A percentile compares a stretch with the other conserved stretches of the same genome.
Conservation (phyloP, 139 green algal species). For the Bryopsis sp. region DNA sequence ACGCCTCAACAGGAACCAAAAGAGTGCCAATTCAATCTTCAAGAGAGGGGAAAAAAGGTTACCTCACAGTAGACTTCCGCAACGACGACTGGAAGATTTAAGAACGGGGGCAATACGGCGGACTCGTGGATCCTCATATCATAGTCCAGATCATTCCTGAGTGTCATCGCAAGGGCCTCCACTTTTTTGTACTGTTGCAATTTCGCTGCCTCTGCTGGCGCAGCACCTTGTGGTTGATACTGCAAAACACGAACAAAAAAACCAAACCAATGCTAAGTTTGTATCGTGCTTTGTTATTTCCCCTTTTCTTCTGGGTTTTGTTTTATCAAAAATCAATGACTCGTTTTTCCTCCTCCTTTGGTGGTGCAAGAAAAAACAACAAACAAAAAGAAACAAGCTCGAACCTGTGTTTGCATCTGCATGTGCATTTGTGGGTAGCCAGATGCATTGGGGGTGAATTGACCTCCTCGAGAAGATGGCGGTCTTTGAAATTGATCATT, state of each 20-base stretch:
- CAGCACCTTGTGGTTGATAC: not conserved
- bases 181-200: not conserved
- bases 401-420: no score
- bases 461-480: no score
- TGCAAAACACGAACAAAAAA: not conserved
- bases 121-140: not conserved
- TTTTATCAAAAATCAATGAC: not conserved
- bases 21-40: no score
- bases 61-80: not conserved
- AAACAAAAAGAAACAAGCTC: no score
- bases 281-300: not conserved
- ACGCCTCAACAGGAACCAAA: no score
- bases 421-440: no score
- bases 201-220: not conserved
- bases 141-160: not conserved
- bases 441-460: no score
- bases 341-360: not conserved
- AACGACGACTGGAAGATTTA: not conserved
- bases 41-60: no score
- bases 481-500: no score
- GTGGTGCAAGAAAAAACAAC: not conserved
- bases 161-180: not conserved
- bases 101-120: not conserved
- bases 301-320: not conserved
- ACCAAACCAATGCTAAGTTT: not conserved